A percentile compares a stretch with the other conserved stretches of the same genome.
phyloP scores from a whole-genome alignment of 768 basidiomycete genomes.

The Lentinula sp. region DNA sequence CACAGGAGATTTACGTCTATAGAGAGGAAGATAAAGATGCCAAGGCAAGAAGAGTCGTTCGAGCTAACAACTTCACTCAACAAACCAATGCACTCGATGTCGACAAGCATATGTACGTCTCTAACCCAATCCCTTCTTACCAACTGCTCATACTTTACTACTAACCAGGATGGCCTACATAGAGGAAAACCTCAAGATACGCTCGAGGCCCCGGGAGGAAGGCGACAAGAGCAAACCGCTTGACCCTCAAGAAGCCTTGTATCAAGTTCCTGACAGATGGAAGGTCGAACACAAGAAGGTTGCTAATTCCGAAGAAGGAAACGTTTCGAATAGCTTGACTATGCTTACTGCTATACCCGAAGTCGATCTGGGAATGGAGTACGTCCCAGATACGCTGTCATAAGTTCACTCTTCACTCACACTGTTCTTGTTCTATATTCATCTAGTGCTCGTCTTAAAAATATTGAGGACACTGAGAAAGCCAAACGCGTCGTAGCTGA shows the following conservation, averaged over 20 bases:
- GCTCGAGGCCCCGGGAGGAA: conserved; percentile 48
- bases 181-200: conserved; percentile 84
- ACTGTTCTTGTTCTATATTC: not conserved
- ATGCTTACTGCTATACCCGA: conserved; percentile 99
- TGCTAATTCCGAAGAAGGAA: conserved; percentile 72
- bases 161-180: conserved; percentile 88
- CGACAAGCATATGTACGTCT: conserved; percentile 92
- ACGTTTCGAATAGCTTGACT: conserved; percentile 84
- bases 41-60: conserved; percentile 66
- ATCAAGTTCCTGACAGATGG: conserved; percentile 65
- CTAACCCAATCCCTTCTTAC: not conserved
- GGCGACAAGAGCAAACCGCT: conserved; percentile 38
- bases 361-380: conserved; percentile 99
- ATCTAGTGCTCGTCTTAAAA: conserved; percentile 78
- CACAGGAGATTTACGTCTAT: not conserved
- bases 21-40: conserved; percentile 66
- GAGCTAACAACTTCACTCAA: conserved; percentile 92
- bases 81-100: conserved; percentile 95
- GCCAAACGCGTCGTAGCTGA: conserved; percentile 86
- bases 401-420: not conserved
- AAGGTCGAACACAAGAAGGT: conserved; percentile 52
- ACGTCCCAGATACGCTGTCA: conserved; percentile 26
- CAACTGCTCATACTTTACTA: not conserved
- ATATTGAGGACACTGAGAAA: conserved; percentile 97
- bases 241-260: conserved; percentile 77